phyloP scores from a whole-genome alignment of 805 yeast genomes.

The Groenewaldozyma salmanticensis region DNA sequence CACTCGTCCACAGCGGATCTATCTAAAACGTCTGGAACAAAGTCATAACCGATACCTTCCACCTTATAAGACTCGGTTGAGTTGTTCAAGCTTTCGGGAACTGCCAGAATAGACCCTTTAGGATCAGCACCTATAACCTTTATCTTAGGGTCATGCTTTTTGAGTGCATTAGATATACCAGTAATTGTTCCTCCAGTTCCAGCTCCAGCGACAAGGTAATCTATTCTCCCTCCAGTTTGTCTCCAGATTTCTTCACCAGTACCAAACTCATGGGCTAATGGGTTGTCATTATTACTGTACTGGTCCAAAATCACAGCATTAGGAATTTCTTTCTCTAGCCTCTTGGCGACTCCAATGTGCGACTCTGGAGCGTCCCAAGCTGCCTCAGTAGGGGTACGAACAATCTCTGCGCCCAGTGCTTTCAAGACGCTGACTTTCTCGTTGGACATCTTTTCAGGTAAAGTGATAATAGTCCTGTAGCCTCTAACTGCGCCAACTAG shows the following conservation, averaged over 20 bases:
- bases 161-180: slow-evolving; percentile 70
- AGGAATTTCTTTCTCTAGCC: slow-evolving; percentile 73
- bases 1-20: slow-evolving; percentile 60
- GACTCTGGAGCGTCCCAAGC: slow-evolving; percentile 91
- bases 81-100: slow-evolving; percentile 61
- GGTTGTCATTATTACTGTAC: slow-evolving; percentile 69
- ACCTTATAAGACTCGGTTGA: slow-evolving; percentile 58
- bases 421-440: slow-evolving; percentile 81
- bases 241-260: slow-evolving; percentile 82
- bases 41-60: slow-evolving; percentile 88
- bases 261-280: slow-evolving; percentile 73
- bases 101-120: slow-evolving; percentile 73
- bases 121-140: slow-evolving; percentile 77
- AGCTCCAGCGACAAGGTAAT: slow-evolving; percentile 80
- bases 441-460: slow-evolving; percentile 88
- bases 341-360: slow-evolving; percentile 79
- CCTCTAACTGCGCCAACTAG: slow-evolving; percentile 81
- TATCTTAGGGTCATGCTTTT: slow-evolving; percentile 56
- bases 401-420: slow-evolving; percentile 84
- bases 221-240: slow-evolving; percentile 62
- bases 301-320: slow-evolving; percentile 80
- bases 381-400: slow-evolving; percentile 86
- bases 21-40: slow-evolving; percentile 70
- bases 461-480: slow-evolving; percentile 75
- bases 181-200: slow-evolving; percentile 91